Evolutionary conservation across 2,329 filamentous ascomycete genomes (phyloP).

Genomic region (Fonsecaea nubica): DNA sequence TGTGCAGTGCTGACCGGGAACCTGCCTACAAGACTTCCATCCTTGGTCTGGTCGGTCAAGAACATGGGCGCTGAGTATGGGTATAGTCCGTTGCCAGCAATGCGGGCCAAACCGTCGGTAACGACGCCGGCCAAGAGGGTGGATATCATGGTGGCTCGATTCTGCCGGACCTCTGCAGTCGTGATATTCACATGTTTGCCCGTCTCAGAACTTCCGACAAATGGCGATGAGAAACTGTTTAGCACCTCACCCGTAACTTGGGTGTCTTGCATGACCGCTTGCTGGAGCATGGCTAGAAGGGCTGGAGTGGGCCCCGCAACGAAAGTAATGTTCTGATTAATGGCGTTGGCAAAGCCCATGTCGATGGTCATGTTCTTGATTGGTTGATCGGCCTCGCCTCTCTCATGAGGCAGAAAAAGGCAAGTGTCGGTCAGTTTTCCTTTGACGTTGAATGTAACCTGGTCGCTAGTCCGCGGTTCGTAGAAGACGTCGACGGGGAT

Average conservation of each 20-base stretch:
- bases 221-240: slow-evolving; percentile 27
- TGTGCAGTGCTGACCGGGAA: slow-evolving; percentile 28
- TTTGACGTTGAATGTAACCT: slow-evolving; percentile 27
- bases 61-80: slow-evolving; percentile 33
- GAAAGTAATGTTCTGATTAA: slow-evolving; percentile 32
- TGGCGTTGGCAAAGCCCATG: slow-evolving; percentile 29
- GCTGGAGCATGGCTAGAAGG: slow-evolving; percentile 26
- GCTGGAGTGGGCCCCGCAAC: slow-evolving; percentile 11
- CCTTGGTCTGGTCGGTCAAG: slow-evolving; percentile 29
- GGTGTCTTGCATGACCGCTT: slow-evolving; percentile 14
- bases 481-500: slow-evolving; percentile 32
- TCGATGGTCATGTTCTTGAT: slow-evolving; percentile 29
- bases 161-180: slow-evolving; percentile 15
- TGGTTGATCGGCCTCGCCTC: not conserved
- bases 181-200: slow-evolving; percentile 14
- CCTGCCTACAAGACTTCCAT: slow-evolving; percentile 25
- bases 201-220: slow-evolving; percentile 13
- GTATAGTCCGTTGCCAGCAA: slow-evolving; percentile 31
- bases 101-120: slow-evolving; percentile 32
- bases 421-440: slow-evolving; percentile 21
- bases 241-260: slow-evolving; percentile 16
- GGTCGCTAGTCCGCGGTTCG: slow-evolving; percentile 26
- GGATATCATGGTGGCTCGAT: slow-evolving; percentile 29
- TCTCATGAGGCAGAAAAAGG: slow-evolving; percentile 16
- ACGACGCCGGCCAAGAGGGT: slow-evolving; percentile 28